Conservation (phyloP, 1,139 yeast species). For the Entelexis sorbosivorans region DNA sequence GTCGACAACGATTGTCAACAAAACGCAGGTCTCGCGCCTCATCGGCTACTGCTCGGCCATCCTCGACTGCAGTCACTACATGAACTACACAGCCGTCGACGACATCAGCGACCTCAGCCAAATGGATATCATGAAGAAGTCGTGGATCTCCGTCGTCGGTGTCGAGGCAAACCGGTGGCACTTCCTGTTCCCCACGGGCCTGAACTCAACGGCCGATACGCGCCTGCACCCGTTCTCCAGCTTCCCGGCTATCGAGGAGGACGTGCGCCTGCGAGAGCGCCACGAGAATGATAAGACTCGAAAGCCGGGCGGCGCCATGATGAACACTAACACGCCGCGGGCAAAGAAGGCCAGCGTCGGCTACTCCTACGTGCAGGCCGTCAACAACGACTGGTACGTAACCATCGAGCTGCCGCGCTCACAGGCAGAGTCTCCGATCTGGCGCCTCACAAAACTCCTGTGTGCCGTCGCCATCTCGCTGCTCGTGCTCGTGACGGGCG, state of each 20-base stretch:
- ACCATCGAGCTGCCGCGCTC: slow-evolving; percentile 54
- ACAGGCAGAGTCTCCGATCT: slow-evolving; percentile 53
- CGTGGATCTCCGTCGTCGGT: slow-evolving; percentile 3
- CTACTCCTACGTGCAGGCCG: slow-evolving; percentile 45
- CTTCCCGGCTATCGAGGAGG: slow-evolving; percentile 35
- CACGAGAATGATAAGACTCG: slow-evolving; percentile 17
- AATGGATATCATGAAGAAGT: not conserved
- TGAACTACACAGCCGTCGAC: slow-evolving; percentile 3
- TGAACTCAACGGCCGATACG: slow-evolving; percentile 17
- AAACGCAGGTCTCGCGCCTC: slow-evolving; percentile 9
- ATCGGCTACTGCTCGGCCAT: slow-evolving; percentile 16
- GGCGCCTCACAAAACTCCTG: slow-evolving; percentile 53
- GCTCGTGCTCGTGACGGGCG: slow-evolving; percentile 58
- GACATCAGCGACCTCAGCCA: not conserved
- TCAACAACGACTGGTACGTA: slow-evolving; percentile 60
- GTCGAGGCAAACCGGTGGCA: slow-evolving; percentile 7
- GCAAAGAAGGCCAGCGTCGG: slow-evolving; percentile 56
- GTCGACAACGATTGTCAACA: not conserved
- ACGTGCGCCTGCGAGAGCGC: slow-evolving; percentile 26
- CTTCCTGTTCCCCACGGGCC: slow-evolving; percentile 10
- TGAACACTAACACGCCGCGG: slow-evolving; percentile 37
- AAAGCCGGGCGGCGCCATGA: slow-evolving; percentile 41
- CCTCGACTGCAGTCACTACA: slow-evolving; percentile 12
- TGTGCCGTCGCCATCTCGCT: slow-evolving; percentile 71
- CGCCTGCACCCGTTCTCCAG: slow-evolving; percentile 18